Base-by-base conservation (phyloP, 1,284 basidiomycete genomes). In the Papiliotrema nemorosa region DNA sequence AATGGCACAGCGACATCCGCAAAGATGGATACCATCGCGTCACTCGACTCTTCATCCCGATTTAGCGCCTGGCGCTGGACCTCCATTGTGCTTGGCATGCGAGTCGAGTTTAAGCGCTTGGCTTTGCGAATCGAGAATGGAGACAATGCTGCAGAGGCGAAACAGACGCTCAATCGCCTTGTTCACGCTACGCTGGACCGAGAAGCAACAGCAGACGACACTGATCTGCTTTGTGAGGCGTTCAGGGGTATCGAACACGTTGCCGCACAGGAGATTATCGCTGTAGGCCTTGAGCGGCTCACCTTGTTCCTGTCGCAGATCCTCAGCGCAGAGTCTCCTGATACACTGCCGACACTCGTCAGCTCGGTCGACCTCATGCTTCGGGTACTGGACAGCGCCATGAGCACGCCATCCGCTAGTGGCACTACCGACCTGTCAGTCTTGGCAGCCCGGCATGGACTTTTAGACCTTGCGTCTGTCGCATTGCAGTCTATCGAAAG, bases 51-150 rank as follows among this genome's bases (percentile, higher is more conserved):
- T 2, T 53, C 59, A 1, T 57, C 59, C 6, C 55, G 66, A 2
- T 64, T 69, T 53, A 67, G 64, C 39, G 67, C 69, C 18, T 73
- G 71, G 71, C 54, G 64, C 25, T 72, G 67, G 66, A 73, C 71
- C 1, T 57, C 69, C 5, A 63, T 72, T 7, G 71, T 73, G 9
- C 60, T 73, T 0, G 67, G 69, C 51, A 70, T 73, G 69, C 54
- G 71, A 4, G 67, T 72, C 40, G 68, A 72, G 53, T 71, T 73
- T 54, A 73, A 73, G 50, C 63, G 66, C 2, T 54, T 73, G 3
- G 66, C 66, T 2, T 56, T 60, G 45, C 54, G 66, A 16, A 70
- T 73, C 25, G 59, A 58, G 20, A 65, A 62, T 38, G 59, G 57
- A 14, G 67, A 67, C 16, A 55, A 67, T 21, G 57, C 66, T 5